phyloP scores from a whole-genome alignment of 2,329 filamentous ascomycete genomes.

The Calonectria leucothoes region DNA sequence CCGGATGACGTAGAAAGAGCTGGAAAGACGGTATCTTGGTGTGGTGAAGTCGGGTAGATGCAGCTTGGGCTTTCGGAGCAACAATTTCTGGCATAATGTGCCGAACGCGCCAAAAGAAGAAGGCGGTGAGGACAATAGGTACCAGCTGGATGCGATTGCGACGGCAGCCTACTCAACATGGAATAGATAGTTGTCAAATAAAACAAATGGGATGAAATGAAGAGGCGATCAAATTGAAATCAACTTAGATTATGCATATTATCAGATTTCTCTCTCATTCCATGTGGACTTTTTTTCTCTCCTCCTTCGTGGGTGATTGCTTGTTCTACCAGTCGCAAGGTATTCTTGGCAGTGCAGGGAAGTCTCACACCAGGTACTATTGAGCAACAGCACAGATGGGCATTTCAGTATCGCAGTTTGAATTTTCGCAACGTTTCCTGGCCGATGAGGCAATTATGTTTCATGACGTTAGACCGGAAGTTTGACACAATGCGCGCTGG shows the following conservation, averaged over 20 bases:
- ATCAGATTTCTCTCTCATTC: not conserved
- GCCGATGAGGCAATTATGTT: not conserved
- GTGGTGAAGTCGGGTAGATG: not conserved
- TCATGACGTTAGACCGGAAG: not conserved
- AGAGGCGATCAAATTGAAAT: not conserved
- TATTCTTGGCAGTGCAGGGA: not conserved
- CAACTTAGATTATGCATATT: not conserved
- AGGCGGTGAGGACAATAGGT: constrained; percentile 25
- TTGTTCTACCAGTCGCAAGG: not conserved
- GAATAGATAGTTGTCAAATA: not conserved
- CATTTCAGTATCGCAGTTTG: not conserved
- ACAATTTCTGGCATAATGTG: constrained; percentile 24
- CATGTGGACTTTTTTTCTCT: not conserved
- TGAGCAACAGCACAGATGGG: not conserved
- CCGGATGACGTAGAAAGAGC: not conserved
- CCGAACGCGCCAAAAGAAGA: constrained; percentile 5
- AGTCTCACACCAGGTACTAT: not conserved
- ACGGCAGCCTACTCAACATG: not conserved
- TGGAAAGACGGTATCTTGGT: not conserved
- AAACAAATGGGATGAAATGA: not conserved
- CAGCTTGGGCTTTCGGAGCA: constrained; percentile 11
- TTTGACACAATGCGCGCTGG: not conserved
- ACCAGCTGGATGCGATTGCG: not conserved
- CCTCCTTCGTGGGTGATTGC: not conserved
- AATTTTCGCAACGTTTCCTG: not conserved